Conservation (phyloP, 371 early-diverging fungal genomes). For the Mucor ambiguus region DNA sequence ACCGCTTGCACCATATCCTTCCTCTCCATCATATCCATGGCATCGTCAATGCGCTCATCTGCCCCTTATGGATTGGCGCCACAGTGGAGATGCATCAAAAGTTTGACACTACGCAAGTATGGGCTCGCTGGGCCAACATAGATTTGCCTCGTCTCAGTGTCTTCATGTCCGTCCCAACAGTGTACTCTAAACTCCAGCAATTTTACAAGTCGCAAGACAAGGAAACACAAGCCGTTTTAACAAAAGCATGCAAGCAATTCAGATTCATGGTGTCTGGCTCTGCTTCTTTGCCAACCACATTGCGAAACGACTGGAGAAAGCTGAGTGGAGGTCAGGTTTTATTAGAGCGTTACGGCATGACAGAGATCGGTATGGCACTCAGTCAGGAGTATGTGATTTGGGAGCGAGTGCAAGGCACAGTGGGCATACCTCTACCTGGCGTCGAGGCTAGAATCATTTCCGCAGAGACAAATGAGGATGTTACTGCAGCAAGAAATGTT, state of each 20-base stretch:
- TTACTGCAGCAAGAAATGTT: conserved; percentile 48
- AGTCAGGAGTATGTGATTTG: conserved; percentile 62
- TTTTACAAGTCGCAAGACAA: conserved; percentile 39
- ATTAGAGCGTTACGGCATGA: conserved; percentile 89
- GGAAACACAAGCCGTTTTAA: conserved; percentile 34
- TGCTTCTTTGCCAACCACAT: conserved; percentile 71
- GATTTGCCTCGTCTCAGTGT: conserved; percentile 49
- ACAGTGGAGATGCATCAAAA: conserved; percentile 75
- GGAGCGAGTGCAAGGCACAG: conserved; percentile 64
- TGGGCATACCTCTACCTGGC: conserved; percentile 80
- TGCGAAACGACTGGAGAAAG: conserved; percentile 67
- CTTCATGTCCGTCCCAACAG: conserved; percentile 91
- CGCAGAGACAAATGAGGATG: conserved; percentile 46
- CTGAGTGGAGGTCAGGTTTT: conserved; percentile 70
- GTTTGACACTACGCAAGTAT: conserved; percentile 66
- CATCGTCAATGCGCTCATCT: conserved; percentile 63
- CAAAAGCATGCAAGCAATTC: conserved; percentile 61
- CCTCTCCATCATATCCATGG: conserved; percentile 90
- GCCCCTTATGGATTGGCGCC: conserved; percentile 71
- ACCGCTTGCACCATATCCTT: conserved; percentile 76
- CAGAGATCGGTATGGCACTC: conserved; percentile 90
- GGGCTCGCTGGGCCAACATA: conserved; percentile 58
- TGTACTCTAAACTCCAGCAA: conserved; percentile 71
- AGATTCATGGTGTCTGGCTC: conserved; percentile 84
- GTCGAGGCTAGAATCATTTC: conserved; percentile 67